A percentile compares a stretch with the other conserved stretches of the same genome.
Conservation (phyloP, 352 stramenopile genomes). For the Phytophthora nicotianae region DNA sequence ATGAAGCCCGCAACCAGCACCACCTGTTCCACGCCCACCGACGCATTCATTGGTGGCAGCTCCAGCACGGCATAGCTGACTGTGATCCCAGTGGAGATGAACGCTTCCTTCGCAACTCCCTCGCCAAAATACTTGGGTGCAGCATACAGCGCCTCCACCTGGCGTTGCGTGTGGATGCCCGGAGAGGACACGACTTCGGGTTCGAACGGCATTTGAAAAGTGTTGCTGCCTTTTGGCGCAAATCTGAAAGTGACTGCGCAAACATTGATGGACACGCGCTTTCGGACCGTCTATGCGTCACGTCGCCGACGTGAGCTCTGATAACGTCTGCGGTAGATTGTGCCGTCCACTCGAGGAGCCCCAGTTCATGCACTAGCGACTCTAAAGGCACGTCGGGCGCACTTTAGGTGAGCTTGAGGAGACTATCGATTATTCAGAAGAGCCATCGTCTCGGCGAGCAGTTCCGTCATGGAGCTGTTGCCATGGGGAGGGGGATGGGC, state of each 20-base stretch:
- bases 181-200: conserved; percentile 31
- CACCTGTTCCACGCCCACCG: conserved; percentile 43
- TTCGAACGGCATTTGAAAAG: conserved; percentile 24
- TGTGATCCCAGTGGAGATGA: conserved; percentile 49
- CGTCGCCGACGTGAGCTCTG: neutral
- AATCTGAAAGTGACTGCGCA: conserved; percentile 33
- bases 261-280: conserved; percentile 4
- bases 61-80: conserved; percentile 58
- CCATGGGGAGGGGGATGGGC: neutral
- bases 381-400: too few species aligned
- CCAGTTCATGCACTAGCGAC: too few species aligned
- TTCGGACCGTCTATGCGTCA: neutral
- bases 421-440: too few species aligned
- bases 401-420: too few species aligned
- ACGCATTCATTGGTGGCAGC: conserved; percentile 27
- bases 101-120: conserved; percentile 17
- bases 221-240: conserved; percentile 9
- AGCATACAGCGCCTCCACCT: conserved; percentile 59
- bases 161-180: conserved; percentile 46
- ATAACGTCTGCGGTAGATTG: neutral
- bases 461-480: neutral
- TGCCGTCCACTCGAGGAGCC: neutral
- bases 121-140: conserved; percentile 45
- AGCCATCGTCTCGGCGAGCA: neutral
- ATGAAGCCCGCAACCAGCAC: conserved; percentile 64